phyloP scores from a whole-genome alignment of 306 rosid species.

The Hippophae tibetana region DNA sequence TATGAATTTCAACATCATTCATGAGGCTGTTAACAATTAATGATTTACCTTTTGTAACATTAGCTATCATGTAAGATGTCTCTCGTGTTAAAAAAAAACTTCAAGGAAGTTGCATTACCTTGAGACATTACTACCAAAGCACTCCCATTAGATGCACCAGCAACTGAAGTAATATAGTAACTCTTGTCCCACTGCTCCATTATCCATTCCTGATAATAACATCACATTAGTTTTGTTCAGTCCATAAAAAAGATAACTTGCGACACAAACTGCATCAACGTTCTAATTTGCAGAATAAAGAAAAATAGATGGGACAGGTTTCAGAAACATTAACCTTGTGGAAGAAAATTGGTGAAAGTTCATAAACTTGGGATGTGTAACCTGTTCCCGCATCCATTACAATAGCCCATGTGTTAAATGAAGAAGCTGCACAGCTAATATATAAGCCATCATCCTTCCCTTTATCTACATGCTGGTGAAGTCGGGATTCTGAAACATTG shows the following conservation, averaged over 20 bases:
- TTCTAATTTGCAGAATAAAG: neutral
- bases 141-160: conserved; percentile 31
- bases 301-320: conserved; percentile 2
- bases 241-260: neutral
- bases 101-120: conserved; percentile 15
- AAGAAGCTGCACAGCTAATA: conserved; percentile 26
- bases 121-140: conserved; percentile 41
- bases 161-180: conserved; percentile 37
- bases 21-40: too few species aligned
- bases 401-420: conserved; percentile 30
- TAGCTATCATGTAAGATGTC: neutral
- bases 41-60: neutral
- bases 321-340: conserved; percentile 26
- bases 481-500: conserved; percentile 25
- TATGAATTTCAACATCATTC: too few species aligned
- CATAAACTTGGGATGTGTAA: conserved; percentile 30
- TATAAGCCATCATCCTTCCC: conserved; percentile 30
- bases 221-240: conserved; percentile 1
- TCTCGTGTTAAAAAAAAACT: neutral
- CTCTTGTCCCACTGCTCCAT: conserved; percentile 43
- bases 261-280: neutral
- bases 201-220: conserved; percentile 33
- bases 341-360: conserved; percentile 30
- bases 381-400: conserved; percentile 43
- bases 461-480: conserved; percentile 31